Conservation (phyloP, 768 basidiomycete species). For the Kondoa malvinella region DNA sequence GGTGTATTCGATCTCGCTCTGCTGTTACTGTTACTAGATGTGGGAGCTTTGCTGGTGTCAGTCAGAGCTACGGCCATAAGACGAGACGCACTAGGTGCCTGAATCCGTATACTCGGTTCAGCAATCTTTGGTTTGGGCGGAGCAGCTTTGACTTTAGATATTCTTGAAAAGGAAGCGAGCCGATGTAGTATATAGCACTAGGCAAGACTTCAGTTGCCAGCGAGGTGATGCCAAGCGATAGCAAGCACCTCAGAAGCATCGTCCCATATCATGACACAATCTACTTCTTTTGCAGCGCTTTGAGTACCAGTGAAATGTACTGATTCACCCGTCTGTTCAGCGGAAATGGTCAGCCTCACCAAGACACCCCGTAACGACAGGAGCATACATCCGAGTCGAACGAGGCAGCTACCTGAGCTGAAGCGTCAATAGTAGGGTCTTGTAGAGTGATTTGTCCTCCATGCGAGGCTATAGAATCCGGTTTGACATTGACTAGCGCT, state of each 20-base stretch:
- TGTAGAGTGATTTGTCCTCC: not conserved
- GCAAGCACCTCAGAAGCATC: not conserved
- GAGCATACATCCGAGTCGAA: not conserved
- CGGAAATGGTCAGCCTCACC: not conserved
- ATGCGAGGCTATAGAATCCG: not conserved
- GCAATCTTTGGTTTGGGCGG: too few relatives aligned
- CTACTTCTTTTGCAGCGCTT: slow-evolving; percentile 1
- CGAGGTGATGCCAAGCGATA: not conserved
- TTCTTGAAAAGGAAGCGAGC: not conserved
- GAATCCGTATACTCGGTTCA: too few relatives aligned
- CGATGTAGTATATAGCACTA: slow-evolving; percentile 2
- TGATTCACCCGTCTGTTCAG: not conserved
- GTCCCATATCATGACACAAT: slow-evolving; percentile 3
- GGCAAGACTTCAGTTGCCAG: not conserved
- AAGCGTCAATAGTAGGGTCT: not conserved
- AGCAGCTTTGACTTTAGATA: not conserved
- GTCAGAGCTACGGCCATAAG: too few relatives aligned
- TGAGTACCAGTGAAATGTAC: not conserved
- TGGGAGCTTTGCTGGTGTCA: too few relatives aligned
- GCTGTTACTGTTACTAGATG: too few relatives aligned
- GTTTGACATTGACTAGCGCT: not conserved
- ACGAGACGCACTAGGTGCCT: too few relatives aligned
- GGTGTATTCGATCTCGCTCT: too few relatives aligned
- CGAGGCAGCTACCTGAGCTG: not conserved
- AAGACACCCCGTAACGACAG: not conserved